Percentiles rank a stretch among this genome's conserved stretches.
Evolutionary conservation across 495 filamentous ascomycete genomes (phyloP).

Genomic region (Staphylotrichum tortipilum): DNA sequence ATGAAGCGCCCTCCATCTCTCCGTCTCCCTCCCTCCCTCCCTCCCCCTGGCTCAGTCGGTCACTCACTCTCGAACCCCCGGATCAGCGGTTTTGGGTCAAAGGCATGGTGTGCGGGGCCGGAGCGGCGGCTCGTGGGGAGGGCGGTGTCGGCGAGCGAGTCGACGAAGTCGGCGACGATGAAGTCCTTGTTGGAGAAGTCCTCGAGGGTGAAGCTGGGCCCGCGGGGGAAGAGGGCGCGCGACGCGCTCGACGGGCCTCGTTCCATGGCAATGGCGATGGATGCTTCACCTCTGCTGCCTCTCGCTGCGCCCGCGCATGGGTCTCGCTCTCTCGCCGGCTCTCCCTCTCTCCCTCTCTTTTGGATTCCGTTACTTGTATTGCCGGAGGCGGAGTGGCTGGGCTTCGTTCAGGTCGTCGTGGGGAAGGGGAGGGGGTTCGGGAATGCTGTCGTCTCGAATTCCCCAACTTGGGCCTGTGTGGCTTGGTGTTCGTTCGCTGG

Average conservation of each 20-base stretch:
- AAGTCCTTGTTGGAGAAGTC: slow-evolving; percentile 90
- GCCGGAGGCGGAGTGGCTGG: too few relatives aligned
- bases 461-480: too few relatives aligned
- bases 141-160: slow-evolving; percentile 79
- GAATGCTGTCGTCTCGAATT: too few relatives aligned
- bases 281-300: slow-evolving; percentile 14
- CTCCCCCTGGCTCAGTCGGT: too few relatives aligned
- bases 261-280: slow-evolving; percentile 37
- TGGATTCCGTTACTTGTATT: too few relatives aligned
- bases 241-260: slow-evolving; percentile 36
- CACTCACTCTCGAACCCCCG: slow-evolving; percentile 83
- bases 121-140: slow-evolving; percentile 69
- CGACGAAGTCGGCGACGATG: slow-evolving; percentile 95
- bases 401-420: too few relatives aligned
- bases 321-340: too few relatives aligned
- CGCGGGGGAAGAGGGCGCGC: slow-evolving; percentile 65
- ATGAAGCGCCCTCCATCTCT: too few relatives aligned
- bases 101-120: slow-evolving; percentile 57
- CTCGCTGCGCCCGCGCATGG: slow-evolving; percentile 9
- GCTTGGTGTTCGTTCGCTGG: too few relatives aligned
- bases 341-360: too few relatives aligned
- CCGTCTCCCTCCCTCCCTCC: too few relatives aligned
- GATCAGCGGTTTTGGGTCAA: slow-evolving; percentile 96
- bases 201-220: slow-evolving; percentile 73
- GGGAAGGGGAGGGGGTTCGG: too few relatives aligned